A percentile compares a stretch with the other conserved stretches of the same genome.
phyloP scores from a whole-genome alignment of 345 rosid genomes.

The Dipteronia sinensis region DNA sequence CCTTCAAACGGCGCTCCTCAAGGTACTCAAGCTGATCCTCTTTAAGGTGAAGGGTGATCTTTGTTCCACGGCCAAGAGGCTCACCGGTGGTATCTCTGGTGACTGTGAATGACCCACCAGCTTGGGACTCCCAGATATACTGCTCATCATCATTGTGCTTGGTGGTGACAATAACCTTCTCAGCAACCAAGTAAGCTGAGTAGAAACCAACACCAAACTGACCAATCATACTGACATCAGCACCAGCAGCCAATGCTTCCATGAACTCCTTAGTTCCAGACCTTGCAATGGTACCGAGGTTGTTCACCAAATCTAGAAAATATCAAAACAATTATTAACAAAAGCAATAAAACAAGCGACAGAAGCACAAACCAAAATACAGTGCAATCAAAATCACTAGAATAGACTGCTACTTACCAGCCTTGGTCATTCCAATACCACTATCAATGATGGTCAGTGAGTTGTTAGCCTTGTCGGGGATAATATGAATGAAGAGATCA shows the following conservation, averaged over 20 bases:
- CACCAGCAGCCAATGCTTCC: slow-evolving; percentile 89
- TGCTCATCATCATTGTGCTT: slow-evolving; percentile 92
- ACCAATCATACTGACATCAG: slow-evolving; percentile 90
- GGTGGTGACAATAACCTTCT: slow-evolving; percentile 70
- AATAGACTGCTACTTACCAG: slow-evolving; percentile 46
- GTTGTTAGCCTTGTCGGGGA: slow-evolving; percentile 76
- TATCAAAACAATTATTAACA: neutral
- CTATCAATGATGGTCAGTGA: slow-evolving; percentile 70
- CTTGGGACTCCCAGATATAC: slow-evolving; percentile 92
- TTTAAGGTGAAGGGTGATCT: slow-evolving; percentile 71
- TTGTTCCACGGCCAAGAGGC: slow-evolving; percentile 76
- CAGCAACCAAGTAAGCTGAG: slow-evolving; percentile 82
- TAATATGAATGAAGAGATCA: slow-evolving; percentile 77
- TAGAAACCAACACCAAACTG: slow-evolving; percentile 90
- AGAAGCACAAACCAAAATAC: neutral
- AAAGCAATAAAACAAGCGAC: neutral
- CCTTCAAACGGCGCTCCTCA: slow-evolving; percentile 87
- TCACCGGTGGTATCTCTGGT: slow-evolving; percentile 77
- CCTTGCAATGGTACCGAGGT: slow-evolving; percentile 84
- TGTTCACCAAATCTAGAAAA: slow-evolving; percentile 78
- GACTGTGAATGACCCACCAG: slow-evolving; percentile 88
- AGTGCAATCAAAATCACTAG: too few relatives aligned
- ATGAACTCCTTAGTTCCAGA: slow-evolving; percentile 91
- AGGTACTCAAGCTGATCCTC: slow-evolving; percentile 91
- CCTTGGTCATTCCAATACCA: slow-evolving; percentile 90